Percentiles rank a stretch among this genome's conserved stretches.
These are phyloP conservation scores for Fusarium globosum DNA, from an alignment of 2,329 filamentous ascomycete species.

Conservation along the genomic window DNA sequence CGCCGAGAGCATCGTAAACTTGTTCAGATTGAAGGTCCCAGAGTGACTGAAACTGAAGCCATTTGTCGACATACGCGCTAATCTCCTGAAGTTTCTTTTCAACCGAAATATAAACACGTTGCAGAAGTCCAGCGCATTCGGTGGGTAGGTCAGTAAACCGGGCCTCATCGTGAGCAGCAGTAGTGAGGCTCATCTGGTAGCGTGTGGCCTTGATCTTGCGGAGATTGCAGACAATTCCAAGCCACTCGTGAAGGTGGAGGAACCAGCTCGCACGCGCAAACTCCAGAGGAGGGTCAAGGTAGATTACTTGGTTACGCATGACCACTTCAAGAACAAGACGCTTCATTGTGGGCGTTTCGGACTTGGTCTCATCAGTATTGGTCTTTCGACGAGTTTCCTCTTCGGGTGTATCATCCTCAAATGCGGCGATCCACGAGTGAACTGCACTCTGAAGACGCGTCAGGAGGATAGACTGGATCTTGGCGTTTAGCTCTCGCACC, in stretches of 20 bases:
- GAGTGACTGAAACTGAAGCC: constrained; percentile 97
- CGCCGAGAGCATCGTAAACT: constrained; percentile 90
- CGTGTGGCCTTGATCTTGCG: constrained; percentile 94
- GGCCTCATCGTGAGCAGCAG: constrained; percentile 70
- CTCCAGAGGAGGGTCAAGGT: constrained; percentile 92
- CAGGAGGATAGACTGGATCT: constrained; percentile 83
- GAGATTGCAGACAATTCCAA: constrained; percentile 90
- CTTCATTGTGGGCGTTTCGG: constrained; percentile 73
- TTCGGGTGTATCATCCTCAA: constrained; percentile 71
- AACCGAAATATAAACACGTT: constrained; percentile 82
- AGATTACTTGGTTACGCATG: constrained; percentile 98
- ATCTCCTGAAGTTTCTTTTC: constrained; percentile 86
- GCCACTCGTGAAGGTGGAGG: constrained; percentile 90
- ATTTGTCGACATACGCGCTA: constrained; percentile 91
- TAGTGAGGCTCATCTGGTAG: constrained; percentile 88
- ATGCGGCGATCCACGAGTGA: constrained; percentile 86
- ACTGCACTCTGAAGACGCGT: constrained; percentile 87
- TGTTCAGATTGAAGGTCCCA: constrained; percentile 98
- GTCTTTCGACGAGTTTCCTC: constrained; percentile 65
- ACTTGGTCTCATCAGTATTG: constrained; percentile 58
- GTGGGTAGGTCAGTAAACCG: constrained; percentile 88
- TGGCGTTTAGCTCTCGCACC: constrained; percentile 87
- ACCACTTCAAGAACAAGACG: constrained; percentile 89
- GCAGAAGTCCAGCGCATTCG: constrained; percentile 82
- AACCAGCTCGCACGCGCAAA: constrained; percentile 95